A percentile compares a stretch with the other conserved stretches of the same genome.
phyloP scores from a whole-genome alignment of 2,329 filamentous ascomycete species.

The Fusarium sp. region DNA sequence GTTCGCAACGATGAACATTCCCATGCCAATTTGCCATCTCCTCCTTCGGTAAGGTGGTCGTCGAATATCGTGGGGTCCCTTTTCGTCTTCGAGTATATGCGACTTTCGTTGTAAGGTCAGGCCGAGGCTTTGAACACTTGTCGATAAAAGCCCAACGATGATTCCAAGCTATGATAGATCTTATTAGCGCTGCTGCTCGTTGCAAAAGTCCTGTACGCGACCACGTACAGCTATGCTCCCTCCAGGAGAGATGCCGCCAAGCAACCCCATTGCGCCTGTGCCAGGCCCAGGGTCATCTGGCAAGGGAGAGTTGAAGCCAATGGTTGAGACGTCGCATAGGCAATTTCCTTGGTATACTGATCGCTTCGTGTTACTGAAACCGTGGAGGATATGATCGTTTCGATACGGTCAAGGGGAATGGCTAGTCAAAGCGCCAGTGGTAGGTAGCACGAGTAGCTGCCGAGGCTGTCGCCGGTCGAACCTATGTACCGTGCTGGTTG shows the following conservation, averaged over 20 bases:
- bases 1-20: slow-evolving; percentile 95
- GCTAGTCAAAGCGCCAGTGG: slow-evolving; percentile 21
- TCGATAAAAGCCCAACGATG: slow-evolving; percentile 90
- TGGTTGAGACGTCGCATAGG: slow-evolving; percentile 44
- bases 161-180: slow-evolving; percentile 77
- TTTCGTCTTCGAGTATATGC: slow-evolving; percentile 97
- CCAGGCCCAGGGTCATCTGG: slow-evolving; percentile 60
- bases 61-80: slow-evolving; percentile 79
- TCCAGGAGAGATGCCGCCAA: slow-evolving; percentile 80
- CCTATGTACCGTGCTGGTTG: slow-evolving; percentile 14
- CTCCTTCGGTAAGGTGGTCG: slow-evolving; percentile 89
- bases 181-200: slow-evolving; percentile 34
- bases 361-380: slow-evolving; percentile 15
- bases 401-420: slow-evolving; percentile 26
- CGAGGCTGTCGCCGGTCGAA: slow-evolving; percentile 20
- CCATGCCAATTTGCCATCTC: slow-evolving; percentile 97
- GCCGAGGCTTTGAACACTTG: slow-evolving; percentile 93
- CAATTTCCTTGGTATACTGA: slow-evolving; percentile 1
- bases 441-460: slow-evolving; percentile 16
- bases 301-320: slow-evolving; percentile 42
- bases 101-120: slow-evolving; percentile 97
- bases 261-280: slow-evolving; percentile 71
- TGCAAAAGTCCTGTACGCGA: slow-evolving; percentile 26
- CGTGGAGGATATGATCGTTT: slow-evolving; percentile 8
- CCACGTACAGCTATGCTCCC: slow-evolving; percentile 80